Conservation (phyloP, 2,329 filamentous ascomycete species). For the Parastagonospora nodorum region DNA sequence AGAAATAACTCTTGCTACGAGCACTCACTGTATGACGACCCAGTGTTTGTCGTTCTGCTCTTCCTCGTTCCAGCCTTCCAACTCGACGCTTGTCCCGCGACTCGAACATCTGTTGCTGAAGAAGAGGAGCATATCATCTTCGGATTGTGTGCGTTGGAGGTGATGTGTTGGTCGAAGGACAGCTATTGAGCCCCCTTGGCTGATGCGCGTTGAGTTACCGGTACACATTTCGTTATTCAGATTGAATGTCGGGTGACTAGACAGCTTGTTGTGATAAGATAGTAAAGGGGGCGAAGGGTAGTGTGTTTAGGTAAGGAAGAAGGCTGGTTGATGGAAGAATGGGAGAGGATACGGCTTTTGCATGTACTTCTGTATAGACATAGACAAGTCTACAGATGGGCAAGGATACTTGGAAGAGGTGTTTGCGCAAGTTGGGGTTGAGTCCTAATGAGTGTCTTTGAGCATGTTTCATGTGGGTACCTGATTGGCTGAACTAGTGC, state of each 20-base stretch:
- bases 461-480: constrained; percentile 45
- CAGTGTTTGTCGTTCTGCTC: constrained; percentile 18
- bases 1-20: too few species aligned
- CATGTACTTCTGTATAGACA: neutral
- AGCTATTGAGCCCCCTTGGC: constrained; percentile 45
- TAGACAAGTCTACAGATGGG: neutral
- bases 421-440: constrained; percentile 13
- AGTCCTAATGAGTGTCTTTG: constrained; percentile 40
- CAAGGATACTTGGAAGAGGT: neutral
- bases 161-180: constrained; percentile 29
- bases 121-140: constrained; percentile 31
- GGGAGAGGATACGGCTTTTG: neutral
- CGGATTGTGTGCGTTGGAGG: constrained; percentile 5
- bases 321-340: neutral
- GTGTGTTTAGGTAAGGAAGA: too few species aligned
- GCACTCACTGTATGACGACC: constrained; percentile 40
- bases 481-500: constrained; percentile 23
- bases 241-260: neutral
- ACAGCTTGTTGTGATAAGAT: neutral
- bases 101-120: constrained; percentile 34
- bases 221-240: constrained; percentile 31
- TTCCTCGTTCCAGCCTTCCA: constrained; percentile 25
- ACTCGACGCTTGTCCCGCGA: constrained; percentile 32
- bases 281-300: neutral
- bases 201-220: constrained; percentile 33